Evolutionary conservation across 768 basidiomycete species (phyloP).

Genomic region (Naganishia kalamii): DNA sequence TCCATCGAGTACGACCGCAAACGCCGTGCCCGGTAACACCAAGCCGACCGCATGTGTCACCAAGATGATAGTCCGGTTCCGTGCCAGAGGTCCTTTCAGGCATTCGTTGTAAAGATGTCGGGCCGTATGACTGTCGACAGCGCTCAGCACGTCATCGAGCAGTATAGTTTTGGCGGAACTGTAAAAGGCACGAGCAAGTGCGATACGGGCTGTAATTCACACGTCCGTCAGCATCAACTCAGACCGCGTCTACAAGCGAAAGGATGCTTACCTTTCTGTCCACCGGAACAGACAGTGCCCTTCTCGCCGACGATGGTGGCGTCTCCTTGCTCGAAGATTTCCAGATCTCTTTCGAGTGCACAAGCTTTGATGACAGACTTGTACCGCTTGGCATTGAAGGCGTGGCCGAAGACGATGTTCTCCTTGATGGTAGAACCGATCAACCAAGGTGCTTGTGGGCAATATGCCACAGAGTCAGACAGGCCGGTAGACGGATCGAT

Average conservation of each 20-base stretch:
- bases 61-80: slow-evolving; percentile 38
- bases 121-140: slow-evolving; percentile 45
- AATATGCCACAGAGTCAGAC: slow-evolving; percentile 40
- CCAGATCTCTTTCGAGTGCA: slow-evolving; percentile 40
- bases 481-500: slow-evolving; percentile 41
- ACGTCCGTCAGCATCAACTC: background rate
- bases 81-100: slow-evolving; percentile 39
- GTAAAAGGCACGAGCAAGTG: slow-evolving; percentile 42
- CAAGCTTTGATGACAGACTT: slow-evolving; percentile 39
- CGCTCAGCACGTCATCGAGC: slow-evolving; percentile 43
- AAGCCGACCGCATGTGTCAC: slow-evolving; percentile 46
- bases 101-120: slow-evolving; percentile 38
- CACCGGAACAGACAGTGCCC: slow-evolving; percentile 45
- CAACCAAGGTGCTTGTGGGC: slow-evolving; percentile 42
- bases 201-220: slow-evolving; percentile 34
- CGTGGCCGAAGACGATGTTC: slow-evolving; percentile 41
- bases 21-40: slow-evolving; percentile 38
- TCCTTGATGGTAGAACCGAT: slow-evolving; percentile 42
- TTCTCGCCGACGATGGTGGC: slow-evolving; percentile 45
- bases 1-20: slow-evolving; percentile 38
- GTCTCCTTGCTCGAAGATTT: slow-evolving; percentile 52
- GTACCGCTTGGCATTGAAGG: slow-evolving; percentile 41
- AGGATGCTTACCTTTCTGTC: slow-evolving; percentile 30
- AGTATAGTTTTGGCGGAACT: slow-evolving; percentile 40
- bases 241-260: too few relatives aligned